Conservation (phyloP, 305 asterid species). For the Fraxinus velutina region DNA sequence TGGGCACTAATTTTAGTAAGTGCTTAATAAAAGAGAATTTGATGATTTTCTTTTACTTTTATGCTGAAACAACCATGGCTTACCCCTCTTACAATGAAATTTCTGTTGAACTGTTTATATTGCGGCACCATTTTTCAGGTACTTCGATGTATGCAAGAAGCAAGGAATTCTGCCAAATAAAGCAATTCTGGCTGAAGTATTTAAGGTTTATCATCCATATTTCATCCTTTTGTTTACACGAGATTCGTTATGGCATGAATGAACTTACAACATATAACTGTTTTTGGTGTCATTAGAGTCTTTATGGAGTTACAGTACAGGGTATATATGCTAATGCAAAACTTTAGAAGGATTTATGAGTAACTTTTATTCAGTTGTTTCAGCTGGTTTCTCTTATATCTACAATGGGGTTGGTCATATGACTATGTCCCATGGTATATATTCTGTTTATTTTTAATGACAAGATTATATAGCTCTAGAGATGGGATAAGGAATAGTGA, state of each 20-base stretch:
- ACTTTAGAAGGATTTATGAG: neutral
- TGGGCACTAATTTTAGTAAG: neutral
- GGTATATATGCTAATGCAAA: neutral
- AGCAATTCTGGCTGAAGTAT: constrained; percentile 54
- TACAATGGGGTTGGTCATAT: neutral
- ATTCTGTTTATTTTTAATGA: neutral
- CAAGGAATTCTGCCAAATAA: constrained; percentile 53
- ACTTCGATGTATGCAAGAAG: constrained; percentile 55
- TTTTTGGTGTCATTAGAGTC: neutral
- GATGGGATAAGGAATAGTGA: neutral
- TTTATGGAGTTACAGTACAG: constrained; percentile 3
- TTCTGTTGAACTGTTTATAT: neutral
- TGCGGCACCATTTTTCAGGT: constrained; percentile 48
- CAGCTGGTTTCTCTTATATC: neutral
- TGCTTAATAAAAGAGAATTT: neutral
- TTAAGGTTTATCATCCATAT: constrained; percentile 51
- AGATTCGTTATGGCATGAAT: constrained; percentile 2
- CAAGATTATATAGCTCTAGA: neutral
- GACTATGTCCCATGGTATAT: neutral
- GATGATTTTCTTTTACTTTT: neutral
- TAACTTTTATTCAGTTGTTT: neutral
- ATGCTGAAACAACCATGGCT: constrained; percentile 3
- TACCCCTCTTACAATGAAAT: neutral
- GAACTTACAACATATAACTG: neutral
- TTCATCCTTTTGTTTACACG: constrained; percentile 7